Percentiles rank a stretch among this genome's conserved stretches.
Conservation (phyloP, 768 basidiomycete genomes). For the Sporobolomyces phaffii region DNA sequence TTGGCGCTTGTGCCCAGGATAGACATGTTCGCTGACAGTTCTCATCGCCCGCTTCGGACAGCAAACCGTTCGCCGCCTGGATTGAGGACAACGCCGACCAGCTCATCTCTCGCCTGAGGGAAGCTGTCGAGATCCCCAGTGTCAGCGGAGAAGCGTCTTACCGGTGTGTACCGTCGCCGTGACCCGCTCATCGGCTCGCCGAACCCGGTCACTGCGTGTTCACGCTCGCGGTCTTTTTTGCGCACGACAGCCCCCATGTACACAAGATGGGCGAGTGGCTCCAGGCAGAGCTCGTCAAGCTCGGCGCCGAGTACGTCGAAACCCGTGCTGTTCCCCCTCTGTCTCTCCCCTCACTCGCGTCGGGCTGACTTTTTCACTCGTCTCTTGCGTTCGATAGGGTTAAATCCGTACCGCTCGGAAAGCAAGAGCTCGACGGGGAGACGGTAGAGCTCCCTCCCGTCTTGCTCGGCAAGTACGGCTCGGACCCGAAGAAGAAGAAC, state of each 20-base stretch:
- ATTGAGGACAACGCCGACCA: constrained; percentile 64
- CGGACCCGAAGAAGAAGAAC: constrained; percentile 84
- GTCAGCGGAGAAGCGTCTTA: constrained; percentile 65
- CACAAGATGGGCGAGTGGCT: constrained; percentile 73
- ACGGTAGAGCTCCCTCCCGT: constrained; percentile 70
- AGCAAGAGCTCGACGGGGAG: constrained; percentile 65
- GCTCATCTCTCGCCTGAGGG: constrained; percentile 54
- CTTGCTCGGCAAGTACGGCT: constrained; percentile 72
- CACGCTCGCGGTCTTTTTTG: constrained; percentile 36
- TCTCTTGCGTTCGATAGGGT: constrained; percentile 54
- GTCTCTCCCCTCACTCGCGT: background rate
- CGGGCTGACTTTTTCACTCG: background rate
- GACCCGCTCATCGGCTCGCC: background rate
- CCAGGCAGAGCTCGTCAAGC: constrained; percentile 61
- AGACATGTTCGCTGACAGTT: background rate
- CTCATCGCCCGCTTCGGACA: background rate
- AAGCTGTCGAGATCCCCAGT: constrained; percentile 48
- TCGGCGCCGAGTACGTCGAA: constrained; percentile 53
- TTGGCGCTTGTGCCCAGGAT: background rate
- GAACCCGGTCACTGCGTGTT: background rate
- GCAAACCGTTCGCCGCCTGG: constrained; percentile 46
- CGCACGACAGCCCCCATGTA: constrained; percentile 18
- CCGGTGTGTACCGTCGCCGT: constrained; percentile 54
- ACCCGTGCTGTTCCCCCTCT: background rate
- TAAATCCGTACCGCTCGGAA: constrained; percentile 67